Evolutionary conservation across 768 basidiomycete species (phyloP).

Genomic region (Lactarius tabidus): DNA sequence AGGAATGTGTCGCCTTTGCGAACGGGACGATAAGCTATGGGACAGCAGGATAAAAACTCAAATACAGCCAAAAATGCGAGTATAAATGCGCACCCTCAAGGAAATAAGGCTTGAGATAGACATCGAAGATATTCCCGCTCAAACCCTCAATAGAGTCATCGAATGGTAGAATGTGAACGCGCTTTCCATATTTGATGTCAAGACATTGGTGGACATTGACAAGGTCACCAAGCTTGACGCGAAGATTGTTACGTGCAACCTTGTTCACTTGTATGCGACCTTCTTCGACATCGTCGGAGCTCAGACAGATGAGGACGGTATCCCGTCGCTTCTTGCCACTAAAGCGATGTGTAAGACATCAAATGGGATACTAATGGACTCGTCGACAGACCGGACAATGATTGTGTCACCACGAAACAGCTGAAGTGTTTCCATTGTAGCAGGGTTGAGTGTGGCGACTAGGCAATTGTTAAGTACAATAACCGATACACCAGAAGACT

Average conservation of each 20-base stretch:
- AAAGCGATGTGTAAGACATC: not conserved
- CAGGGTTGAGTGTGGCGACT: slow-evolving; percentile 95
- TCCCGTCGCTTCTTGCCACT: slow-evolving; percentile 98
- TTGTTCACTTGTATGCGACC: slow-evolving; percentile 99
- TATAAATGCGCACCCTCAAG: slow-evolving; percentile 63
- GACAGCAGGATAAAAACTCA: slow-evolving; percentile 4
- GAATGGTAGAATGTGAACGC: slow-evolving; percentile 94
- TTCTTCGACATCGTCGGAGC: slow-evolving; percentile 95
- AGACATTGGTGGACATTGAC: slow-evolving; percentile 94
- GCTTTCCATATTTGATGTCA: slow-evolving; percentile 99
- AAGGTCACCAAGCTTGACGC: slow-evolving; percentile 95
- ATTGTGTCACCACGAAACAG: slow-evolving; percentile 98
- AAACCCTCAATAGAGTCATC: slow-evolving; percentile 98
- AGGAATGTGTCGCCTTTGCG: slow-evolving; percentile 99
- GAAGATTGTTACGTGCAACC: slow-evolving; percentile 98
- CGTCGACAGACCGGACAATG: slow-evolving; percentile 69
- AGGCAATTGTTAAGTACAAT: not conserved
- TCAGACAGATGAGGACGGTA: slow-evolving; percentile 94
- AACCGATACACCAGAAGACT: not conserved
- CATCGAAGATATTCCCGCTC: slow-evolving; percentile 97
- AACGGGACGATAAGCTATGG: slow-evolving; percentile 69
- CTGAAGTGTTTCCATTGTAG: slow-evolving; percentile 90
- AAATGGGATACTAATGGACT: not conserved
- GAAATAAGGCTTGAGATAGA: slow-evolving; percentile 99
- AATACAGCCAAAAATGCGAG: not conserved